Conservation (phyloP, 73 alveolate genomes). For the Tetrahymena elliotti region DNA sequence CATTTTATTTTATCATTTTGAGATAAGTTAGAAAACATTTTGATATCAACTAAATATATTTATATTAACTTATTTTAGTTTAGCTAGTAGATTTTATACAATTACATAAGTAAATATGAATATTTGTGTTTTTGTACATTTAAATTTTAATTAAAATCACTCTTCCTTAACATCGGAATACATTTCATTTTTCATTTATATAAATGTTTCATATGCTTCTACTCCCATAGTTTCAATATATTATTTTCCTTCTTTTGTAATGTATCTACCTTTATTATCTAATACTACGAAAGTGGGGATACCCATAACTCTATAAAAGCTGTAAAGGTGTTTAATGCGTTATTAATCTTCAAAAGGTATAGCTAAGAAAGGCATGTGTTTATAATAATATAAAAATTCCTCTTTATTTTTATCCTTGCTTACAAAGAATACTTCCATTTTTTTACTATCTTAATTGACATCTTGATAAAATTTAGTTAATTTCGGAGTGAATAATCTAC, state of each 20-base stretch:
- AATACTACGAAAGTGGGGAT: neutral
- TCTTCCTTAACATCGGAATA: neutral
- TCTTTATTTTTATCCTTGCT: neutral
- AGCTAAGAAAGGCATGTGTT: neutral
- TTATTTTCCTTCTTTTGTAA: neutral
- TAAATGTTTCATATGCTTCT: neutral
- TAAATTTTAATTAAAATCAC: no score
- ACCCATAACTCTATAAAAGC: neutral
- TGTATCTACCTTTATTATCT: neutral
- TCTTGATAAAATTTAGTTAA: conserved; percentile 51
- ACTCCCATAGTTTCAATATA: neutral
- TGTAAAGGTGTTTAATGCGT: neutral
- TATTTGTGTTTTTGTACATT: no score
- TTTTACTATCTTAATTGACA: conserved; percentile 41
- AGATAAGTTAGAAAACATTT: no score
- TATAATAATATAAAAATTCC: neutral
- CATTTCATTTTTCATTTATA: neutral
- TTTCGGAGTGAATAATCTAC: conserved; percentile 68
- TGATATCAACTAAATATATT: no score
- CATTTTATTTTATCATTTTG: no score
- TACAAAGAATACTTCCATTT: neutral
- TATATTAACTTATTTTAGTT: no score
- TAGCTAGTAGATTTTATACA: no score
- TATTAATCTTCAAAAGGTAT: neutral
- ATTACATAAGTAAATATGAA: no score